Conservation (phyloP, 2,329 filamentous ascomycete genomes). For the Cercospora sp. region DNA sequence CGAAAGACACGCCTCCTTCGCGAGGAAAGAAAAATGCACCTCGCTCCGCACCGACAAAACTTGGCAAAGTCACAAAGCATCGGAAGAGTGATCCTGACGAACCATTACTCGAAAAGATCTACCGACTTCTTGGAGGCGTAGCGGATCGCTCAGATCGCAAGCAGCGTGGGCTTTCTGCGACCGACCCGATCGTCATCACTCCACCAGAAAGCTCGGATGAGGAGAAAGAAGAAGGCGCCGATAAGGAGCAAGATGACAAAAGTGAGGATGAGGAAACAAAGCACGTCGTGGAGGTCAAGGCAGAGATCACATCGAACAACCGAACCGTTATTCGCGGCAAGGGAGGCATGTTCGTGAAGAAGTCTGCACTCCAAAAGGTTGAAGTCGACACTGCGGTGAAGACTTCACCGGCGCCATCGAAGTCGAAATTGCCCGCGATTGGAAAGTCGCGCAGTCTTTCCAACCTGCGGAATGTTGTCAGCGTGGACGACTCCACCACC, state of each 20-base stretch:
- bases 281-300: conserved; percentile 8
- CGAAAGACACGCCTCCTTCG: conserved; percentile 4
- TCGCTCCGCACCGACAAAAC: conserved; percentile 1
- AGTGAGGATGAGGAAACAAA: not conserved
- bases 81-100: conserved; percentile 14
- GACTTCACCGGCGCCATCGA: not conserved
- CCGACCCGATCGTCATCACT: conserved; percentile 17
- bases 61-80: not conserved
- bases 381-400: not conserved
- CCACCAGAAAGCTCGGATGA: conserved; percentile 15
- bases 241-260: not conserved
- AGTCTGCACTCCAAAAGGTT: conserved; percentile 10
- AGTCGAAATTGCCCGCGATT: conserved; percentile 27
- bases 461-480: conserved; percentile 34
- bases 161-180: conserved; percentile 16
- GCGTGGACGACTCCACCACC: conserved; percentile 27
- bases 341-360: conserved; percentile 22
- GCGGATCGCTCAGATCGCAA: conserved; percentile 23
- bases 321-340: conserved; percentile 19
- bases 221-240: not conserved
- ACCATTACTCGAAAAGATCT: conserved; percentile 20
- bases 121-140: conserved; percentile 20
- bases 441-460: conserved; percentile 34
- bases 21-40: not conserved
- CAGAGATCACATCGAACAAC: conserved; percentile 21